Conservation (phyloP, 2,329 filamentous ascomycete genomes). For the Helotiales sp. region DNA sequence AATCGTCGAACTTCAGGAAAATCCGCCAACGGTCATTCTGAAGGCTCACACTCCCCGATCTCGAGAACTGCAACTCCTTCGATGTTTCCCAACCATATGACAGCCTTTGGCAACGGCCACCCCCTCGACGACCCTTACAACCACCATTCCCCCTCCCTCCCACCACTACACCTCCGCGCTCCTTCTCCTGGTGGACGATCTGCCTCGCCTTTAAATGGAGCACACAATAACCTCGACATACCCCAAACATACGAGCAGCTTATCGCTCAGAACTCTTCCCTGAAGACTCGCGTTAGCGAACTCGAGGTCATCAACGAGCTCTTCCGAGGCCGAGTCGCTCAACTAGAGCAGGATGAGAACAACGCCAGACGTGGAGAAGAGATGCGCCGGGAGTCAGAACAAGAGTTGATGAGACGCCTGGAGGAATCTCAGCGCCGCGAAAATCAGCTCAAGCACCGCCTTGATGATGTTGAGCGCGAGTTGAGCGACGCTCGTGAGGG, state of each 20-base stretch:
- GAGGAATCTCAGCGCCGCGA: slow-evolving; percentile 79
- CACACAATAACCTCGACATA: slow-evolving; percentile 64
- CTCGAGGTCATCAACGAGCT: slow-evolving; percentile 92
- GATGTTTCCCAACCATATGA: slow-evolving; percentile 72
- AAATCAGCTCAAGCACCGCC: slow-evolving; percentile 75
- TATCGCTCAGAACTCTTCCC: slow-evolving; percentile 74
- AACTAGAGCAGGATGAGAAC: slow-evolving; percentile 76
- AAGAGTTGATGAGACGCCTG: slow-evolving; percentile 59
- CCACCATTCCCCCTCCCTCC: slow-evolving; percentile 55
- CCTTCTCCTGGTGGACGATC: slow-evolving; percentile 59
- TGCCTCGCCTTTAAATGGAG: slow-evolving; percentile 51
- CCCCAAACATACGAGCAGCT: slow-evolving; percentile 80
- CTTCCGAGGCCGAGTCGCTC: slow-evolving; percentile 70
- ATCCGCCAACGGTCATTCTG: slow-evolving; percentile 68
- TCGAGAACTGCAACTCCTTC: slow-evolving; percentile 78
- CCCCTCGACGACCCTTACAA: slow-evolving; percentile 61
- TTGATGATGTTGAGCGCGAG: slow-evolving; percentile 73
- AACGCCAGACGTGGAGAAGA: slow-evolving; percentile 63
- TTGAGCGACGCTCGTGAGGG: slow-evolving; percentile 43
- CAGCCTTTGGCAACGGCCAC: slow-evolving; percentile 71
- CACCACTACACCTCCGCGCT: slow-evolving; percentile 50
- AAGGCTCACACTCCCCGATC: slow-evolving; percentile 75
- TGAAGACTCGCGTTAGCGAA: slow-evolving; percentile 95
- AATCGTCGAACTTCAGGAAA: slow-evolving; percentile 70
- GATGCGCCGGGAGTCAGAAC: slow-evolving; percentile 54